Evolutionary conservation across 164 flowering plant genomes (phyloP).

Genomic region (Magnolia changhungtana): DNA sequence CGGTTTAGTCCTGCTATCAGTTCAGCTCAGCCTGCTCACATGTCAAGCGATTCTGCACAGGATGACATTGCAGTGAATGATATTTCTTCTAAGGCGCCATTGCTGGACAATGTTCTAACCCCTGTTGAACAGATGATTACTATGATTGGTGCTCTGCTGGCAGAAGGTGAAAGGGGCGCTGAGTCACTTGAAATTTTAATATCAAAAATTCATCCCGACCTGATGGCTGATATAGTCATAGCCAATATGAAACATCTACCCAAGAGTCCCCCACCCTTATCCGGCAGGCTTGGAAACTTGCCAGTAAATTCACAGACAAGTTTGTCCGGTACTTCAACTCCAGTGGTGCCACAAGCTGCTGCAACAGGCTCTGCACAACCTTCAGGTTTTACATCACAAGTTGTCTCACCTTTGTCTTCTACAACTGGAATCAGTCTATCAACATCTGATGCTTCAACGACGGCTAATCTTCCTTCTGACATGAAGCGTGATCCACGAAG

Average conservation of each 20-base stretch:
- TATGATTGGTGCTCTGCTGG: conserved; percentile 92
- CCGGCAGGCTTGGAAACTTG: conserved; percentile 37
- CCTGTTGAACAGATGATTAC: conserved; percentile 95
- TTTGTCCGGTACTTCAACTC: conserved; percentile 30
- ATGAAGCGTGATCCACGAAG: conserved; percentile 88
- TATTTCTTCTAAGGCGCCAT: conserved; percentile 37
- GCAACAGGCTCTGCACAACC: conserved; percentile 28
- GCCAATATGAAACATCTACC: conserved; percentile 94
- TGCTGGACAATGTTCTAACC: conserved; percentile 48
- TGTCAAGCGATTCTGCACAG: conserved; percentile 37
- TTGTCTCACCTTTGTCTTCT: conserved; percentile 28
- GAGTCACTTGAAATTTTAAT: conserved; percentile 85
- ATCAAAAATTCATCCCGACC: conserved; percentile 82
- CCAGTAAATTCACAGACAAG: conserved; percentile 29
- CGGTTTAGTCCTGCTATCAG: conserved; percentile 34
- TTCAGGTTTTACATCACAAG: conserved; percentile 34
- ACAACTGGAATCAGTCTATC: conserved; percentile 25
- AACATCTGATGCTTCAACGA: conserved; percentile 33
- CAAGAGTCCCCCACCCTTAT: conserved; percentile 49
- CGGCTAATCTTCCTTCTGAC: conserved; percentile 42
- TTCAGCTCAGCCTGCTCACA: conserved; percentile 26
- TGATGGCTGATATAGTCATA: conserved; percentile 95
- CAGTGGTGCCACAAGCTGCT: conserved; percentile 31
- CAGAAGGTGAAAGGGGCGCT: conserved; percentile 96
- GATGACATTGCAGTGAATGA: conserved; percentile 54